Conservation (phyloP, 2,329 filamentous ascomycete genomes). For the Passalora sequoiae region DNA sequence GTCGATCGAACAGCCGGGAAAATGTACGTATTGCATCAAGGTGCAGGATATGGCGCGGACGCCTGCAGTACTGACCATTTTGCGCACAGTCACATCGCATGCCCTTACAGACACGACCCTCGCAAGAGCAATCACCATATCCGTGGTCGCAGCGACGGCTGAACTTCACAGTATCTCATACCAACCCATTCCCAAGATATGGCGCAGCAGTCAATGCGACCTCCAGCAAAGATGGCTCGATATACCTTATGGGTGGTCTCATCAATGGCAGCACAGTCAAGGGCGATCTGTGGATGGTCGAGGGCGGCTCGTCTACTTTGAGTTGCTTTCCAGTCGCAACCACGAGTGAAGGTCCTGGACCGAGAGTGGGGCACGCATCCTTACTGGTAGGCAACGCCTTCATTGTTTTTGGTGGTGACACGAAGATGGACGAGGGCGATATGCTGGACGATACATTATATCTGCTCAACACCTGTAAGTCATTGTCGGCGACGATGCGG, state of each 20-base stretch:
- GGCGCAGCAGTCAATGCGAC: slow-evolving; percentile 90
- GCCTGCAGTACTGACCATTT: not conserved
- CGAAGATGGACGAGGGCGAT: slow-evolving; percentile 91
- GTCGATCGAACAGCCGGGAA: slow-evolving; percentile 25
- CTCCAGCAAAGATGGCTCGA: slow-evolving; percentile 91
- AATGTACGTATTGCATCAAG: slow-evolving; percentile 18
- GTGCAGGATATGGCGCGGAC: not conserved
- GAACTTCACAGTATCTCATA: slow-evolving; percentile 74
- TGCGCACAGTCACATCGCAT: slow-evolving; percentile 23
- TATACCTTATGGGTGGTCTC: slow-evolving; percentile 95
- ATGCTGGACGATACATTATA: slow-evolving; percentile 92
- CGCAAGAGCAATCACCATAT: slow-evolving; percentile 75
- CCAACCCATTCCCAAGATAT: slow-evolving; percentile 91
- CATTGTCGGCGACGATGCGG: not conserved
- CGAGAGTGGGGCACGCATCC: slow-evolving; percentile 89
- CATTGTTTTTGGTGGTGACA: slow-evolving; percentile 97
- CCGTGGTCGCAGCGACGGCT: slow-evolving; percentile 91
- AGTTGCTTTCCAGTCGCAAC: slow-evolving; percentile 88
- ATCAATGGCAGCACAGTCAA: slow-evolving; percentile 95
- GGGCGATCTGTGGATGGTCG: slow-evolving; percentile 96
- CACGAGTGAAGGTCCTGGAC: slow-evolving; percentile 87
- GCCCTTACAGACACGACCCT: slow-evolving; percentile 30
- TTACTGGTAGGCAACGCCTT: slow-evolving; percentile 96
- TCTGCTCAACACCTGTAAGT: slow-evolving; percentile 92
- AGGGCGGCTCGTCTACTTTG: slow-evolving; percentile 68